Evolutionary conservation across 2,329 filamentous ascomycete species (phyloP).

Genomic region (Colletotrichum truncatum): DNA sequence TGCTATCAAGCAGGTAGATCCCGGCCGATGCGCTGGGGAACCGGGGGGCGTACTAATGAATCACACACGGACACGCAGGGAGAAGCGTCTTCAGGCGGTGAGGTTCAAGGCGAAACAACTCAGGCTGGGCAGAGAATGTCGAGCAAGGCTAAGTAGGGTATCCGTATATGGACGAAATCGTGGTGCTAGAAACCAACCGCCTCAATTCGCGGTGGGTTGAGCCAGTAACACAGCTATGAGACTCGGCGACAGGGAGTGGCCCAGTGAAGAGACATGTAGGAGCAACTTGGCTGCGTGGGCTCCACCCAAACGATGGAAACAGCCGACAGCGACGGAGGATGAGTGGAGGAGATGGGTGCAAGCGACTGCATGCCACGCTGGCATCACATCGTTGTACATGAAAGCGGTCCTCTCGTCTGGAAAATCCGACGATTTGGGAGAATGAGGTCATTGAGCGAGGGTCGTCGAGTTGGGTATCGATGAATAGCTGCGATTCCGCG

Average conservation of each 20-base stretch:
- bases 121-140: constrained; percentile 15
- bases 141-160: constrained; percentile 1
- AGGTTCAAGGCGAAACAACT: constrained; percentile 4
- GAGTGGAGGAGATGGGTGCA: constrained; percentile 23
- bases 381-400: constrained; percentile 25
- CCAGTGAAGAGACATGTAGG: background rate
- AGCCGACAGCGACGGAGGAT: constrained; percentile 25
- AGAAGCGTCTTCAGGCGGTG: constrained; percentile 19
- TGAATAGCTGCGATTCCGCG: background rate
- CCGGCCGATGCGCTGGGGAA: constrained; percentile 15
- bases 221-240: background rate
- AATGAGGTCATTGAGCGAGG: constrained; percentile 29
- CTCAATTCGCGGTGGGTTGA: background rate
- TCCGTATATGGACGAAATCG: background rate
- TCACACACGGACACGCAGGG: constrained; percentile 26
- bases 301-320: constrained; percentile 27
- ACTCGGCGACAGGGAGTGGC: constrained; percentile 3
- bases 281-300: constrained; percentile 27
- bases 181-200: background rate
- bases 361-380: constrained; percentile 33
- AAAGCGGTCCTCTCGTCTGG: constrained; percentile 10
- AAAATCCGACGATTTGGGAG: constrained; percentile 27
- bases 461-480: constrained; percentile 23
- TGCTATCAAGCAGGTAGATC: constrained; percentile 9
- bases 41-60: constrained; percentile 17